phyloP scores from a whole-genome alignment of 2,329 filamentous ascomycete genomes.

The Aspergillus awamori region DNA sequence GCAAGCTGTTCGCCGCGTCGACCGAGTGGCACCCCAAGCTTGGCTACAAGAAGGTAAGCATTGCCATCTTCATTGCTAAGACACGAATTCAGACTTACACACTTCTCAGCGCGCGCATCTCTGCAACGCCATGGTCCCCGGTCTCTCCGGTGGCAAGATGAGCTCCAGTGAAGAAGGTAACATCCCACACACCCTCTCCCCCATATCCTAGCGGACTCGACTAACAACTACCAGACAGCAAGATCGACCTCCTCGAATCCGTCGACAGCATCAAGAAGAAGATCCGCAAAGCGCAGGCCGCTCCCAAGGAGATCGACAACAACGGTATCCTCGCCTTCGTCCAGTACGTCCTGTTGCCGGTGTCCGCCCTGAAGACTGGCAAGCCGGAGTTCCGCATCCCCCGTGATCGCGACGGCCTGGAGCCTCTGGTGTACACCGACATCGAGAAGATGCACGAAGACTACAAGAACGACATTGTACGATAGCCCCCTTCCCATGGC shows the following conservation, averaged over 20 bases:
- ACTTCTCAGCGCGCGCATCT: slow-evolving; percentile 62
- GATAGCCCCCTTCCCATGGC: slow-evolving; percentile 32
- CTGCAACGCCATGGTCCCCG: slow-evolving; percentile 88
- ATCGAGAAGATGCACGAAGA: slow-evolving; percentile 77
- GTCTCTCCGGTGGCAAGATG: slow-evolving; percentile 84
- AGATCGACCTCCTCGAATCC: slow-evolving; percentile 82
- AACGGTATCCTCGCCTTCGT: slow-evolving; percentile 88
- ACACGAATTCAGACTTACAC: slow-evolving; percentile 2
- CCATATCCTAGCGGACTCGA: not conserved
- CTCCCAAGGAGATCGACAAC: slow-evolving; percentile 74
- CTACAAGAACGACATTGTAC: slow-evolving; percentile 75
- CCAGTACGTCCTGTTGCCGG: slow-evolving; percentile 83
- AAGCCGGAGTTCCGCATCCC: slow-evolving; percentile 69
- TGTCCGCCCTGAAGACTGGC: slow-evolving; percentile 47
- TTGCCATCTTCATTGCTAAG: not conserved
- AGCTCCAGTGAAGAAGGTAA: slow-evolving; percentile 63
- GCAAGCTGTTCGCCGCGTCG: slow-evolving; percentile 56
- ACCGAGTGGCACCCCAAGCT: slow-evolving; percentile 83
- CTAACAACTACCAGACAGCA: slow-evolving; percentile 49
- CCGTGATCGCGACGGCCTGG: slow-evolving; percentile 61
- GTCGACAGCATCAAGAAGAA: slow-evolving; percentile 77
- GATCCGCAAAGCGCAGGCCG: slow-evolving; percentile 79
- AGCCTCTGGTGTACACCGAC: slow-evolving; percentile 77
- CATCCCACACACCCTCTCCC: no score
- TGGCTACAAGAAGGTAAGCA: slow-evolving; percentile 69